Conservation (phyloP, 768 basidiomycete genomes). For the Solioccasus polychromus region DNA sequence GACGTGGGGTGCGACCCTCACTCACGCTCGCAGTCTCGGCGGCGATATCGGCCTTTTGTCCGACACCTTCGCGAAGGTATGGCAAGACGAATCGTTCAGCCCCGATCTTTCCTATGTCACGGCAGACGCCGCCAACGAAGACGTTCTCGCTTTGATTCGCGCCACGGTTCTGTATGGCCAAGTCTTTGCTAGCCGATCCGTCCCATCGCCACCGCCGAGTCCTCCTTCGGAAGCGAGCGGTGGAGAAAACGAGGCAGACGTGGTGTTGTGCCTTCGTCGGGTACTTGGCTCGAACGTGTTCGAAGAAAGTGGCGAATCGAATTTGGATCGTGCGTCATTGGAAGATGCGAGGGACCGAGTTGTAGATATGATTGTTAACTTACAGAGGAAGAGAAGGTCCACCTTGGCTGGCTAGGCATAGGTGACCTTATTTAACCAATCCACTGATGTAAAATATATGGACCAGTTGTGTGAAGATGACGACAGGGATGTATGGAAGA, state of each 20-base stretch:
- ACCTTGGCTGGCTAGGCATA: conserved; percentile 6
- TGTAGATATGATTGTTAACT: conserved; percentile 62
- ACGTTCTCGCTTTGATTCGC: conserved; percentile 51
- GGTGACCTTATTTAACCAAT: too few species aligned
- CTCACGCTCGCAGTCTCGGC: conserved; percentile 61
- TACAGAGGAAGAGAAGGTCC: conserved; percentile 31
- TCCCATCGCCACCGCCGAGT: conserved; percentile 61
- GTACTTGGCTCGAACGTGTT: conserved; percentile 55
- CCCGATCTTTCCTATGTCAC: conserved; percentile 31
- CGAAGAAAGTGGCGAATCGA: conserved; percentile 25
- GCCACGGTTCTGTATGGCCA: conserved; percentile 61
- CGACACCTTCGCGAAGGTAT: conserved; percentile 53
- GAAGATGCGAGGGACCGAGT: conserved; percentile 78
- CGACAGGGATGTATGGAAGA: too few species aligned
- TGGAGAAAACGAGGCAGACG: conserved; percentile 26
- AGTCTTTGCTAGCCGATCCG: conserved; percentile 46
- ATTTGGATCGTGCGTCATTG: conserved; percentile 36
- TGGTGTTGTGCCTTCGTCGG: conserved; percentile 46
- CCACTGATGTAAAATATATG: too few species aligned
- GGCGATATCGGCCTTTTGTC: conserved; percentile 55
- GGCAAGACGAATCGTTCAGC: conserved; percentile 37
- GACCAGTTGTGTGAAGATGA: too few species aligned
- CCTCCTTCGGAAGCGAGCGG: conserved; percentile 34
- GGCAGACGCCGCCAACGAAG: conserved; percentile 36
- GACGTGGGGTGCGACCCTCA: conserved; percentile 48